Percentiles rank a stretch among this genome's conserved stretches.
Evolutionary conservation across 2,329 filamentous ascomycete species (phyloP).

Genomic region (Aspergillus vadensis): DNA sequence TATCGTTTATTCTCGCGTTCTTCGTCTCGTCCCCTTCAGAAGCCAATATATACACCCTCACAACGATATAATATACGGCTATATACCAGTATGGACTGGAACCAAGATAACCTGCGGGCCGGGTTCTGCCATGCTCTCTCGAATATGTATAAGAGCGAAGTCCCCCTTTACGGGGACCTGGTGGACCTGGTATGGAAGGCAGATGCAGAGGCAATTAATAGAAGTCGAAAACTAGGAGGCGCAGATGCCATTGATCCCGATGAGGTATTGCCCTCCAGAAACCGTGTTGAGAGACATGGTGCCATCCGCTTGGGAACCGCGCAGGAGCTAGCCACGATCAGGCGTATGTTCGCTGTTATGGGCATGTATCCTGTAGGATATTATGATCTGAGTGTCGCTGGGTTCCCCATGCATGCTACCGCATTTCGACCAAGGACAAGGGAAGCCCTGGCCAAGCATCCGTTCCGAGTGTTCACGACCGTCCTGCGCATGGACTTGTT

Average conservation of each 20-base stretch:
- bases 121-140: constrained; percentile 36
- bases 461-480: constrained; percentile 51
- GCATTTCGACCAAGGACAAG: constrained; percentile 50
- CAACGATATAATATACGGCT: background rate
- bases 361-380: constrained; percentile 56
- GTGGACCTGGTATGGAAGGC: constrained; percentile 34
- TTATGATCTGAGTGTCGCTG: constrained; percentile 53
- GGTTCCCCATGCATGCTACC: constrained; percentile 56
- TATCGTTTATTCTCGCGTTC: background rate
- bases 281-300: constrained; percentile 45
- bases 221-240: constrained; percentile 9
- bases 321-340: constrained; percentile 47
- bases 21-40: background rate
- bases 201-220: constrained; percentile 26
- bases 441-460: constrained; percentile 43
- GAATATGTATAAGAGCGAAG: constrained; percentile 39
- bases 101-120: constrained; percentile 30
- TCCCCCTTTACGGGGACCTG: constrained; percentile 37
- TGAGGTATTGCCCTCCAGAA: constrained; percentile 24
- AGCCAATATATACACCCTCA: background rate
- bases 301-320: constrained; percentile 54
- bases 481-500: constrained; percentile 49
- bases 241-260: constrained; percentile 21
- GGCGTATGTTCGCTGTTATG: constrained; percentile 50
- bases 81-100: constrained; percentile 13